Conservation (phyloP, 1,284 basidiomycete species). For the Trametes versicolor region DNA sequence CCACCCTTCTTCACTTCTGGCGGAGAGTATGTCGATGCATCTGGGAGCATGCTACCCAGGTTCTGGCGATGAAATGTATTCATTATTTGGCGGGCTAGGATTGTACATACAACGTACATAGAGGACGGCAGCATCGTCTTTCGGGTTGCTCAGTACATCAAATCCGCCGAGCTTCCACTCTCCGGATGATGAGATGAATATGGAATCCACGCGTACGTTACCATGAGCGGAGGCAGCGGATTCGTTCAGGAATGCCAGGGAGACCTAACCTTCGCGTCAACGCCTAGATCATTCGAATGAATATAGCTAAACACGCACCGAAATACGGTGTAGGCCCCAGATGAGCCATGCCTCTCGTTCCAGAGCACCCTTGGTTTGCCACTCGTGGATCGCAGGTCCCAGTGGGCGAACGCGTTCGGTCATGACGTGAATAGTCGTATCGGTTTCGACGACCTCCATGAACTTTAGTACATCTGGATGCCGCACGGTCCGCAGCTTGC, state of each 20-base stretch:
- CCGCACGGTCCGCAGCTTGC: slow-evolving; percentile 90
- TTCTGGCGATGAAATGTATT: slow-evolving; percentile 58
- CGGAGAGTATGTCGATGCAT: slow-evolving; percentile 65
- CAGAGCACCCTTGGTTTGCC: slow-evolving; percentile 68
- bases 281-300: neutral
- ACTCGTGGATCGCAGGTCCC: slow-evolving; percentile 68
- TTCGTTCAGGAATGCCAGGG: slow-evolving; percentile 92
- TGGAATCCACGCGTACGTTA: slow-evolving; percentile 78
- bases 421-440: slow-evolving; percentile 90
- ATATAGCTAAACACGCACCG: slow-evolving; percentile 64
- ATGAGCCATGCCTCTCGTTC: slow-evolving; percentile 89
- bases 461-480: slow-evolving; percentile 98
- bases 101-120: slow-evolving; percentile 67
- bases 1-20: slow-evolving; percentile 95
- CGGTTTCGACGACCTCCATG: slow-evolving; percentile 92
- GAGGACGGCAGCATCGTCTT: slow-evolving; percentile 79
- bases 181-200: slow-evolving; percentile 92
- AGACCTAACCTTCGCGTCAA: slow-evolving; percentile 63
- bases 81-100: slow-evolving; percentile 31
- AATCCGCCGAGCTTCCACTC: slow-evolving; percentile 98
- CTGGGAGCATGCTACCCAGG: slow-evolving; percentile 75
- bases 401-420: slow-evolving; percentile 93
- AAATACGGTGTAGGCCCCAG: slow-evolving; percentile 93
- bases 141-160: slow-evolving; percentile 86
- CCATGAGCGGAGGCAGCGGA: slow-evolving; percentile 90